A percentile compares a stretch with the other conserved stretches of the same genome.
Evolutionary conservation across 2,329 filamentous ascomycete genomes (phyloP).

Genomic region (Daldinia sp.): DNA sequence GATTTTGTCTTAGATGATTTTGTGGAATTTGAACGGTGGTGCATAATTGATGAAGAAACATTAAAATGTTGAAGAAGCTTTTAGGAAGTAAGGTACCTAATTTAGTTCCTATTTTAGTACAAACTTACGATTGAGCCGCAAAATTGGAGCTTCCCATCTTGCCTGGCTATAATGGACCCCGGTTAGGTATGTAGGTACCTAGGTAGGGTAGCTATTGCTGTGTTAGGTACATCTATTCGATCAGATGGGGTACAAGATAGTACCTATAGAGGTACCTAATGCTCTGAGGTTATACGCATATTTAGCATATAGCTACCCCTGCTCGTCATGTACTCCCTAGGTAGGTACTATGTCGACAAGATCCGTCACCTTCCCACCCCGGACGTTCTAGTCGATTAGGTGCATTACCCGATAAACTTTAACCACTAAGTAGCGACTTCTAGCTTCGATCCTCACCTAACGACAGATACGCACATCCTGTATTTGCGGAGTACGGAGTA

Average conservation of each 20-base stretch:
- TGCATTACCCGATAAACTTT: slow-evolving; percentile 46
- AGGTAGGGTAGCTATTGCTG: slow-evolving; percentile 1
- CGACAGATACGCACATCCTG: slow-evolving; percentile 1
- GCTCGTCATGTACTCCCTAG: background rate
- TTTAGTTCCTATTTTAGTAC: slow-evolving; percentile 15
- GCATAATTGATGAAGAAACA: slow-evolving; percentile 25
- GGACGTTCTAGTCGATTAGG: slow-evolving; percentile 38
- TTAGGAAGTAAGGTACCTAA: background rate
- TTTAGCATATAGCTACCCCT: slow-evolving; percentile 4
- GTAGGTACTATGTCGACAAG: slow-evolving; percentile 14
- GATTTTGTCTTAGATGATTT: slow-evolving; percentile 33
- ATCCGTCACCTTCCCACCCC: slow-evolving; percentile 9
- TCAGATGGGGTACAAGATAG: slow-evolving; percentile 1
- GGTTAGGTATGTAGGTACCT: too few relatives aligned
- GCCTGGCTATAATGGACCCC: background rate
- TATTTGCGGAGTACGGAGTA: slow-evolving; percentile 42
- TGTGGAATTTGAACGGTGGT: slow-evolving; percentile 8
- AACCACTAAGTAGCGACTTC: slow-evolving; percentile 28
- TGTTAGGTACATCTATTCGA: background rate
- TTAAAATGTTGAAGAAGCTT: background rate
- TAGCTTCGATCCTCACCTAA: slow-evolving; percentile 3
- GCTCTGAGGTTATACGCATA: background rate
- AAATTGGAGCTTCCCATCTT: slow-evolving; percentile 21
- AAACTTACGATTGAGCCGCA: slow-evolving; percentile 26
- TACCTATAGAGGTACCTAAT: background rate